Evolutionary conservation across 805 yeast species (phyloP).

Genomic region (Metschnikowia baotianmanensis): DNA sequence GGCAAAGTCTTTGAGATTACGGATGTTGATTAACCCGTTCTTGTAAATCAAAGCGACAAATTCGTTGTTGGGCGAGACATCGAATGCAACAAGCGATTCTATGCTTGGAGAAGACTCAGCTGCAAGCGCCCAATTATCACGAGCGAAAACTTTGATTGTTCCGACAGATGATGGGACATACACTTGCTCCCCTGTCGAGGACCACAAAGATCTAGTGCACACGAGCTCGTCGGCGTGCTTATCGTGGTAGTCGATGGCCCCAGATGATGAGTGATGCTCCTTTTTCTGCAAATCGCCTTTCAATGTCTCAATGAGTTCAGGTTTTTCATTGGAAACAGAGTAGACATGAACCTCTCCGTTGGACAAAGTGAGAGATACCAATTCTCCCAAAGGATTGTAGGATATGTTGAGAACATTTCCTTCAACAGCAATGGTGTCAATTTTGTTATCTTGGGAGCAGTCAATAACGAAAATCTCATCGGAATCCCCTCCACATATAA

Average conservation of each 20-base stretch:
- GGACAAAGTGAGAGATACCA: slow-evolving; percentile 55
- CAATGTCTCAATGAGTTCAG: slow-evolving; percentile 49
- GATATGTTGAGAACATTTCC: slow-evolving; percentile 59
- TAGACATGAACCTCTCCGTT: slow-evolving; percentile 59
- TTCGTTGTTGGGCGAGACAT: slow-evolving; percentile 61
- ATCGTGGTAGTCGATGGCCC: slow-evolving; percentile 34
- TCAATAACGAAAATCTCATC: slow-evolving; percentile 52
- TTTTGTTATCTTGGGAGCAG: slow-evolving; percentile 27
- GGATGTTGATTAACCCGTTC: slow-evolving; percentile 51
- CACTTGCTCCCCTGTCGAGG: slow-evolving; percentile 62
- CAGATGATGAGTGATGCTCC: slow-evolving; percentile 29
- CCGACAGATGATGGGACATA: slow-evolving; percentile 60
- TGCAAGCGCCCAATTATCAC: slow-evolving; percentile 34
- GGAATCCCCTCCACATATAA: slow-evolving; percentile 67
- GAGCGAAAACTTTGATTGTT: slow-evolving; percentile 45
- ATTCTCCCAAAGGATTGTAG: slow-evolving; percentile 55
- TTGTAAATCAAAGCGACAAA: slow-evolving; percentile 57
- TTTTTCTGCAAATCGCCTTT: slow-evolving; percentile 39
- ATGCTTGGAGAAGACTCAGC: slow-evolving; percentile 1
- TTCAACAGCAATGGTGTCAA: slow-evolving; percentile 35
- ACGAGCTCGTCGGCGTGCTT: slow-evolving; percentile 46
- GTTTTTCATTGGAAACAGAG: slow-evolving; percentile 53
- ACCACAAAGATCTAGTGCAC: slow-evolving; percentile 65
- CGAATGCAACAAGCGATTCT: slow-evolving; percentile 40
- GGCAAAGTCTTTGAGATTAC: slow-evolving; percentile 45